Evolutionary conservation across 176 grass and related monocot genomes (phyloP), one percentile per base, ranked within the genome.

Genomic region (Triticum dicoccoides): DNA sequence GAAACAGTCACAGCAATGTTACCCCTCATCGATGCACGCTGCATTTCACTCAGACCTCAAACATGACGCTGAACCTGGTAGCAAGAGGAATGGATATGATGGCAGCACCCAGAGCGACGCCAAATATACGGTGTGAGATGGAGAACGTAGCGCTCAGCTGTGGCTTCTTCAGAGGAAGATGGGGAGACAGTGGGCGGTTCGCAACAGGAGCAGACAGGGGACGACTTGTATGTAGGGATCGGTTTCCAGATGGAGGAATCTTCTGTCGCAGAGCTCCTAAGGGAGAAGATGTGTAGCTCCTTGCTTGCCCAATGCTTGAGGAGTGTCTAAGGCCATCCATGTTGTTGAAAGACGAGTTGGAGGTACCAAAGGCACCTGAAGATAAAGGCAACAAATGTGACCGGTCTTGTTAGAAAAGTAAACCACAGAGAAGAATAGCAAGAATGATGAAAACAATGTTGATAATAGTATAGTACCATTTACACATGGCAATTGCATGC

Each of bases 91-190:
- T 62, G 9, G 89, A 78, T 82, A 97, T 86, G 64, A 97, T 92
- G 78, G 82, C 79, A 77, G 85, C 85, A 37, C 88, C 58, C 41
- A 97, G 39, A 1, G 85, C 88, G n/a, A 7, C 79, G 18, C 95
- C 89, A n/a, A 97, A 95, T 41, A 97, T 95, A 12, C 92, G 90
- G 80, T 97, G 95, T 2, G 95, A 95, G 34, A 97, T 97, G 13
- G 95, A 97, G 77, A 91, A 95, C 0, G 89, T 90, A 52, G 95
- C 95, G 0, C 90, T 91, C 64, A 93, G 86, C 85, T 97, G 95
- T 5, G 95, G 95, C 82, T 95, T 97, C 89, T 97, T 97, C 39
- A 97, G 42, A 24, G 92, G 90, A 64, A 97, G 95, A 80, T 95
- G 95, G 65, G 95, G 95, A 17, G 95, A 95, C 64, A 95, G 23